These are phyloP conservation scores for Hypsizygus marmoreus DNA, from an alignment of 768 basidiomycete genomes.

Conservation along the genomic window DNA sequence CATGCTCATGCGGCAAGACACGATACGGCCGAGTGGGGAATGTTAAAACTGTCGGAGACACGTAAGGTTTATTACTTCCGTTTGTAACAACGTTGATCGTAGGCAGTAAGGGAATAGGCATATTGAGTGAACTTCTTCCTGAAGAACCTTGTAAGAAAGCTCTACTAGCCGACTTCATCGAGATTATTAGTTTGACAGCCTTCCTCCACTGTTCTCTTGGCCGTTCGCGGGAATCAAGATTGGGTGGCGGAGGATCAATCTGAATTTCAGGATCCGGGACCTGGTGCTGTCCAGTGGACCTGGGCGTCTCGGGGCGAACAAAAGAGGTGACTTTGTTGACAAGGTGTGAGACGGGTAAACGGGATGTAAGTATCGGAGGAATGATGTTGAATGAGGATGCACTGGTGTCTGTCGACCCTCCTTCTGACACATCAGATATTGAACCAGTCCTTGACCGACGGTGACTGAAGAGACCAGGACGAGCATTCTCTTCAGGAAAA, in stretches of 20 bases:
- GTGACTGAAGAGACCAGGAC: not conserved
- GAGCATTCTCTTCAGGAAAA: not conserved
- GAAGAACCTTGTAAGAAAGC: too few species aligned
- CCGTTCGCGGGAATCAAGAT: not conserved
- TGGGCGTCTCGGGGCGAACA: not conserved
- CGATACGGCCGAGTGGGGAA: constrained; percentile 3
- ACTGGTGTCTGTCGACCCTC: constrained; percentile 4
- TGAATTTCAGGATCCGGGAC: not conserved
- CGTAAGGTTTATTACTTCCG: too few species aligned
- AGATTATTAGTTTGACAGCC: not conserved
- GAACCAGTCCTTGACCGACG: constrained; percentile 7
- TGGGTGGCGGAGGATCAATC: not conserved
- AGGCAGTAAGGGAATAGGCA: too few species aligned
- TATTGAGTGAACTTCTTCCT: too few species aligned
- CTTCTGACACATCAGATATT: constrained; percentile 8
- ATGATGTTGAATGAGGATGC: constrained; percentile 7
- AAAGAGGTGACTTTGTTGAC: constrained; percentile 2
- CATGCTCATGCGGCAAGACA: not conserved
- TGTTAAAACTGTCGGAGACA: not conserved
- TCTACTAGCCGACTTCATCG: too few species aligned
- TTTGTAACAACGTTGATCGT: too few species aligned
- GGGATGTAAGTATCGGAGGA: constrained; percentile 1
- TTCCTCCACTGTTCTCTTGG: not conserved
- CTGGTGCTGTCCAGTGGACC: not conserved
- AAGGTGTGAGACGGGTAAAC: constrained; percentile 1